These are phyloP conservation scores for Apiospora hydei DNA, from an alignment of 2,329 filamentous ascomycete species.

Conservation along the genomic window DNA sequence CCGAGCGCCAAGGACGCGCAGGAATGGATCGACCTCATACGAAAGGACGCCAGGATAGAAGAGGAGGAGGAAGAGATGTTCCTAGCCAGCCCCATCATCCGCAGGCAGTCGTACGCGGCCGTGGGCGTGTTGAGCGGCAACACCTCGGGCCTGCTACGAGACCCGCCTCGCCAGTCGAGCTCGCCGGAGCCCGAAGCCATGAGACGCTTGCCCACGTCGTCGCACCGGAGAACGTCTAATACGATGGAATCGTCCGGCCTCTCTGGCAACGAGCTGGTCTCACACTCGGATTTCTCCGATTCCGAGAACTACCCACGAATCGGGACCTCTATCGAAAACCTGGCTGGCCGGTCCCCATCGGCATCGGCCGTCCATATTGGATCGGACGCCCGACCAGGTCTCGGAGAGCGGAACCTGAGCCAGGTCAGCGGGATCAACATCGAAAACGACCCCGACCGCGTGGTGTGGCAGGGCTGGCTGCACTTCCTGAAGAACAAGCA, in stretches of 20 bases:
- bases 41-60: conserved; percentile 81
- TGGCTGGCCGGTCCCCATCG: conserved; percentile 50
- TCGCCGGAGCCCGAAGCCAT: conserved; percentile 66
- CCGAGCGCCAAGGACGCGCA: conserved; percentile 75
- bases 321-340: conserved; percentile 60
- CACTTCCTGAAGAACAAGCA: conserved; percentile 83
- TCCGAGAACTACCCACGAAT: conserved; percentile 56
- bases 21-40: conserved; percentile 86
- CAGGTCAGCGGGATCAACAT: conserved; percentile 65
- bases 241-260: conserved; percentile 69
- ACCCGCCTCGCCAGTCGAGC: conserved; percentile 50
- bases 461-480: conserved; percentile 94
- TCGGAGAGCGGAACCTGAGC: conserved; percentile 62
- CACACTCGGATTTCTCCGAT: conserved; percentile 89
- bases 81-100: conserved; percentile 69
- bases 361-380: conserved; percentile 41
- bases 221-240: conserved; percentile 63
- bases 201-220: conserved; percentile 41
- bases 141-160: conserved; percentile 33
- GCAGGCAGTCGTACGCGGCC: conserved; percentile 53
- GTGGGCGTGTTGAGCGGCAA: conserved; percentile 35
- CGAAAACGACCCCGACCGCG: conserved; percentile 78
- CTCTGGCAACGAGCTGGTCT: conserved; percentile 73
- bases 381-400: conserved; percentile 41
- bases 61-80: conserved; percentile 88